phyloP scores from a whole-genome alignment of 495 filamentous ascomycete species.

The Lophiostoma macrostomum region DNA sequence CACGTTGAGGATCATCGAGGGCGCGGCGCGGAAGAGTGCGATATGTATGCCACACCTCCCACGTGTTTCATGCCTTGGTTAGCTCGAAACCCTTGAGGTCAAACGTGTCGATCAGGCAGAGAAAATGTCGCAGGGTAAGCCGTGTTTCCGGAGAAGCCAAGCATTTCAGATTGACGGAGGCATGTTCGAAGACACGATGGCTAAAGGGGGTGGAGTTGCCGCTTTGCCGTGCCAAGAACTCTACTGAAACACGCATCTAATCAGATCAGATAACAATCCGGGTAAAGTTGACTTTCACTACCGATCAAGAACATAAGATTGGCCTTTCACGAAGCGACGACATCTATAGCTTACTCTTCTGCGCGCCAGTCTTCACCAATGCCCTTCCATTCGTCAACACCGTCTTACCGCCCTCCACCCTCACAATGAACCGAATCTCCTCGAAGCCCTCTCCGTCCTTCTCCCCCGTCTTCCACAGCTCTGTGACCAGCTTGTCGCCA shows the following conservation, averaged over 20 bases:
- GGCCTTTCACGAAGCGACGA: not conserved
- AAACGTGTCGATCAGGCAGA: too few species aligned
- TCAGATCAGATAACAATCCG: not conserved
- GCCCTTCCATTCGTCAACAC: conserved; percentile 81
- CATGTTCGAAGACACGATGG: too few species aligned
- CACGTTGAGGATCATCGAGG: too few species aligned
- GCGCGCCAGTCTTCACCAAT: conserved; percentile 61
- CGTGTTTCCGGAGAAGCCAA: too few species aligned
- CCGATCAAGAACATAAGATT: not conserved
- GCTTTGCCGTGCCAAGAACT: too few species aligned
- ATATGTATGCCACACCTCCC: too few species aligned
- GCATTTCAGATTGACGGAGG: too few species aligned
- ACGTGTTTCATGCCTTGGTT: too few species aligned
- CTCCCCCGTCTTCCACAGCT: conserved; percentile 64
- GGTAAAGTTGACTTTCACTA: not conserved
- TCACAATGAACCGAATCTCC: conserved; percentile 74
- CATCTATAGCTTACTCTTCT: conserved; percentile 63
- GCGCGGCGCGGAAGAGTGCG: too few species aligned
- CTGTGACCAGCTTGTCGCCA: conserved; percentile 65
- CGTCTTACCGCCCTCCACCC: conserved; percentile 69
- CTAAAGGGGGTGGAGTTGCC: too few species aligned
- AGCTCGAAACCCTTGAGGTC: too few species aligned
- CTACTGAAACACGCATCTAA: not conserved
- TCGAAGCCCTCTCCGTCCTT: conserved; percentile 65
- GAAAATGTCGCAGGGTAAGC: too few species aligned